Evolutionary conservation across 305 asterid genomes (phyloP).

Genomic region (Fraxinus baroniana): DNA sequence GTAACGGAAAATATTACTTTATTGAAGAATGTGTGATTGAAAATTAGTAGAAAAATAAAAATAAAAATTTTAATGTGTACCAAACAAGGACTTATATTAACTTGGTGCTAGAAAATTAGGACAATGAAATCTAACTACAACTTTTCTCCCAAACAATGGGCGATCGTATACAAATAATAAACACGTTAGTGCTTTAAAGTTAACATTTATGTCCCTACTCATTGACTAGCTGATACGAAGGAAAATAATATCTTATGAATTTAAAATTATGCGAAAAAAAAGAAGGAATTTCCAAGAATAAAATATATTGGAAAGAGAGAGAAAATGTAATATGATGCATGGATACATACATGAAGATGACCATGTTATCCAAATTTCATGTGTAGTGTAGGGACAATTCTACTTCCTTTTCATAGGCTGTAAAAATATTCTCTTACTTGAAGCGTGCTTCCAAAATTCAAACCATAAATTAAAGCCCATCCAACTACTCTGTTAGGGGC

Average conservation of each 20-base stretch:
- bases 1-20: no score
- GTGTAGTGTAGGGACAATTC: constrained; percentile 11
- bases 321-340: not conserved
- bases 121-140: not conserved
- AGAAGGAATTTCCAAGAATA: not conserved
- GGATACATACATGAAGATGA: not conserved
- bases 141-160: not conserved
- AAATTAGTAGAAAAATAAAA: no score
- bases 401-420: not conserved
- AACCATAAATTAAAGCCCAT: constrained; percentile 16
- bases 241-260: not conserved
- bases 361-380: not conserved
- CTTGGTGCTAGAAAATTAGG: not conserved
- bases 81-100: not conserved
- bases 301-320: not conserved
- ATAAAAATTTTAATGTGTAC: no score
- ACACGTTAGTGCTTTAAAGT: not conserved
- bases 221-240: not conserved
- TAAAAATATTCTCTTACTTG: constrained; percentile 2
- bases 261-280: not conserved
- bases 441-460: constrained; percentile 15
- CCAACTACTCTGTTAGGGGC: not conserved
- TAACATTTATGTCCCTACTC: not conserved
- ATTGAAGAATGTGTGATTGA: no score
- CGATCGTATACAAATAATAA: not conserved